Evolutionary conservation across 1,139 yeast genomes (phyloP), one percentile per base, ranked within the genome.

Genomic region (Wickerhamomyces sp.): DNA sequence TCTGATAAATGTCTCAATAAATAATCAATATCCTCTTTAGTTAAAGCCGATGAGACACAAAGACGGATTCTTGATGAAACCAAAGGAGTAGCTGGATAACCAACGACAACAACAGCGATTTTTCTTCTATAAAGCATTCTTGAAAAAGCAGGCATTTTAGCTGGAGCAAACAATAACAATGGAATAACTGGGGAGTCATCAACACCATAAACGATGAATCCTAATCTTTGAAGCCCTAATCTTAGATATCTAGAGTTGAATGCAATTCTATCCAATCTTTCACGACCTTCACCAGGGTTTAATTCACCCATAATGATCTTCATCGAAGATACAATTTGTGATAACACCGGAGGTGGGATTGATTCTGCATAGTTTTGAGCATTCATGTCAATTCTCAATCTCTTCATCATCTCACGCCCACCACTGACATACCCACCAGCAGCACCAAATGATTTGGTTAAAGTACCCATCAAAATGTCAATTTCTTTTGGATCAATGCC

Each of bases 161-260:
- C 79, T 23, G 98, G 98, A 37, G 87, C 78, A 56, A 82, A 91
- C 42, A 89, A 64, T 58, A 93, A 68, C 42, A 91, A 61, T 23
- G 98, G 98, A 38, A 91, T 79, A 39, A 91, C 95, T 2, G 99
- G 99, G 31, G 96, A 86, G 60, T 93, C 98, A 47, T 91, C 96
- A 42, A 86, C 86, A 45, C 99, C 98, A 51, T 80, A 83, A 32
- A 88, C 93, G 55, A 88, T 88, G 58, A 88, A 91, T 1, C 99
- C 99, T 44, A 91, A 67, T 58, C 88, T 80, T 59, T 85, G 87
- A 54, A 91, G 72, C 38, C 96, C 99, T 32, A 88, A 68, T 55
- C 97, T 77, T 42, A 91, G 68, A 61, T 91, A 91, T 53, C 98
- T 78, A 16, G 97, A 85, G 62, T 91, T 91, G 66, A 91, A 91